Base-by-base conservation (phyloP, 1,284 basidiomycete species). In the Cystobasidium sp. region DNA sequence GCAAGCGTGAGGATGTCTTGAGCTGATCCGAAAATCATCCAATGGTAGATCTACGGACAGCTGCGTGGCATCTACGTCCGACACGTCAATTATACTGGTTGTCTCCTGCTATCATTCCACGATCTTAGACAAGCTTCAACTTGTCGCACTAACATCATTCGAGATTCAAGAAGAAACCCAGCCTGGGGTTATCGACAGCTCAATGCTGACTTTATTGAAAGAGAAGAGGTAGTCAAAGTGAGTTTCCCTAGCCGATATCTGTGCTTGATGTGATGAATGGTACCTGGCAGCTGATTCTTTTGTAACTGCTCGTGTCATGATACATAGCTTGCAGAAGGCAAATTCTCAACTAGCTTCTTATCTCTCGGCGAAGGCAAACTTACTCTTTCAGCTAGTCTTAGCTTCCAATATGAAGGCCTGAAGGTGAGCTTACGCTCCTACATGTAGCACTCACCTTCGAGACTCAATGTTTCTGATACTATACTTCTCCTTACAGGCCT, bases 281-380 rank as follows among this genome's bases (percentile, higher is more conserved):
- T 53, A 16, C 20, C 24, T 53, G n/a, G 52, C n/a, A 20, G 52
- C 52, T 53, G 24, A 53, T 58, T 6, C 7, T 43, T 63, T 6
- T 46, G 8, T 63, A 10, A 46, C 14, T 63, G 31, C 2, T 31
- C 31, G 31, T 31, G 41, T 49, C 41, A 8, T 49, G 61, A 44
- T 46, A n/a, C 39, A 39, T 22, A 73, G 70, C 49, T 73, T 39
- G 70, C 70, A 20, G 39, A 56, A 52, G 49, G 53, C 9, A 16
- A 39, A 18, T 73, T 73, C 63, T 41, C 20, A 6, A 53, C 62
- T 31, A 66, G 55, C 18, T 46, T 73, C 37, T 22, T 73, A 22
- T 73, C 70, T 49, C 31, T 65, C 6, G 70, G 70, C 46, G 70
- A 73, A 73, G 70, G 70, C 20, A 66, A 65, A 47, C 63, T 73